Evolutionary conservation across 176 grass and related monocot genomes (phyloP), one percentile per base, ranked within the genome.

Genomic region (Oryza longistaminata): DNA sequence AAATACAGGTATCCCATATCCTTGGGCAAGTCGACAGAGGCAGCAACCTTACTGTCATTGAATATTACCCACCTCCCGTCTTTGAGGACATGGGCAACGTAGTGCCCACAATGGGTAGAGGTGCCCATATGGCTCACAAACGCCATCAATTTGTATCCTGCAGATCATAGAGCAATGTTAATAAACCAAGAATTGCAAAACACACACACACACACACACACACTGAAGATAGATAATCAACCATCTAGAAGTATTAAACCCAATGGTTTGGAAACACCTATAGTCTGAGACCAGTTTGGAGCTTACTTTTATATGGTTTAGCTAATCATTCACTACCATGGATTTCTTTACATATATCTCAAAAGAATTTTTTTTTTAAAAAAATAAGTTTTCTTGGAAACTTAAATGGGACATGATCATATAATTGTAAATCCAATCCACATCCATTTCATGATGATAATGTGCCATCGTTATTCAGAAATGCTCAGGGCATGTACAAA

Each of bases 1-100:
- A 99, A 96, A 77, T 99, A 99, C 29, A 99, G 88, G 82, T 99
- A 99, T 16, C 91, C 96, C 93, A 99, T 95, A 74, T 99, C 96
- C 90, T 99, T 99, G 17, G 96, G 96, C 70, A 94, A 91, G 39
- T 99, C 84, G 1, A 99, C 93, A 9, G 96, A 99, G 60, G 86
- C 88, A 14, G 89, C 96, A 22, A 96, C 96, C 88, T 96, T 99
- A 21, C 79, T 91, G 72, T 99, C 96, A 13, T 99, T 99, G 68
- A 92, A 96, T 40, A 99, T 99, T 17, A 86, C 84, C 96, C 96
- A 99, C 79, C 86, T 94, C 74, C 91, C 93, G 27, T 99, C 84
- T 79, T 96, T 99, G 29, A 87, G 77, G 6, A 99, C 88, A 86
- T 99, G 96, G 4, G 96, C 93, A 0, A 99, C 96, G 68, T 99